Evolutionary conservation across 192 early-diverging fungal species (phyloP).

Genomic region (Anaeromyces robustus): DNA sequence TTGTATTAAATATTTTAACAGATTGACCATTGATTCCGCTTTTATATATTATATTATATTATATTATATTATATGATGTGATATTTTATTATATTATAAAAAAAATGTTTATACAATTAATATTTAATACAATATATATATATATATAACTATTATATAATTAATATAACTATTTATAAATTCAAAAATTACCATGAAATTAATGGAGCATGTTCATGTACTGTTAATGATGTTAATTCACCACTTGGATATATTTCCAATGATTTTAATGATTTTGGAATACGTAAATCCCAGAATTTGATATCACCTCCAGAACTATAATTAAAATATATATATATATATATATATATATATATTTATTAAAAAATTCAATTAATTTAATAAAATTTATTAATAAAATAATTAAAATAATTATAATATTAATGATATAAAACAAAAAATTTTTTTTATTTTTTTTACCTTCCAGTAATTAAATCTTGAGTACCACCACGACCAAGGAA

Average conservation of each 20-base stretch:
- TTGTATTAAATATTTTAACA: background rate
- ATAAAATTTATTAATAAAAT: too few relatives aligned
- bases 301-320: slow-evolving; percentile 21
- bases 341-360: too few relatives aligned
- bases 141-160: too few relatives aligned
- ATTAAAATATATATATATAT: too few relatives aligned
- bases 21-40: background rate
- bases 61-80: too few relatives aligned
- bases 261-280: slow-evolving; percentile 17
- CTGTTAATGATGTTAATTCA: slow-evolving; percentile 34
- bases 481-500: slow-evolving; percentile 20
- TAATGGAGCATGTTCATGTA: slow-evolving; percentile 42
- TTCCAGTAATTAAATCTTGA: slow-evolving; percentile 50
- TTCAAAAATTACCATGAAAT: slow-evolving; percentile 26
- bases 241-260: slow-evolving; percentile 19
- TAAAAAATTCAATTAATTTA: too few relatives aligned
- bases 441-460: slow-evolving; percentile 14
- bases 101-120: too few relatives aligned
- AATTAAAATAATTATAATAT: too few relatives aligned
- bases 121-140: too few relatives aligned
- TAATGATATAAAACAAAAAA: slow-evolving; percentile 6
- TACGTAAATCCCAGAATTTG: slow-evolving; percentile 44
- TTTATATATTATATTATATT: background rate
- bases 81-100: too few relatives aligned
- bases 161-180: background rate